phyloP scores from a whole-genome alignment of 148 eudicot genomes.

The Linanthus parryae region DNA sequence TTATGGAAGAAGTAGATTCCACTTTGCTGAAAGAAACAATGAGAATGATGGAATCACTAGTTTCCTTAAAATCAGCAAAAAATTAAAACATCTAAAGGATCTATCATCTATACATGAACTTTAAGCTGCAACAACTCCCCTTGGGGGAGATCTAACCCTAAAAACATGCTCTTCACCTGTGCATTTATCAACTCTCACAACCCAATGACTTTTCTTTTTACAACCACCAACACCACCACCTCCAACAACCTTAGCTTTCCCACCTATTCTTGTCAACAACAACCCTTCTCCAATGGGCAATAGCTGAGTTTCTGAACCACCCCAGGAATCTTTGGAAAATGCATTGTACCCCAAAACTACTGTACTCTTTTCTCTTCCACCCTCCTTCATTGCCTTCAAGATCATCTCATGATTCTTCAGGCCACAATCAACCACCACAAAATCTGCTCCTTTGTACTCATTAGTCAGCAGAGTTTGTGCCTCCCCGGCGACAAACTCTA shows the following conservation, averaged over 20 bases:
- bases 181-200: slow-evolving; percentile 59
- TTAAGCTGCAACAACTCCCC: slow-evolving; percentile 12
- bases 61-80: too few relatives aligned
- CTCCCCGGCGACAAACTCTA: slow-evolving; percentile 59
- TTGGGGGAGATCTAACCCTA: slow-evolving; percentile 44
- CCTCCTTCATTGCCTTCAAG: slow-evolving; percentile 9
- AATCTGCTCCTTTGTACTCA: slow-evolving; percentile 47
- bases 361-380: slow-evolving; percentile 15
- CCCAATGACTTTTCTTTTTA: slow-evolving; percentile 51
- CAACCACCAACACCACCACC: slow-evolving; percentile 11
- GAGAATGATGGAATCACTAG: too few relatives aligned
- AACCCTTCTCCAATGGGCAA: slow-evolving; percentile 80
- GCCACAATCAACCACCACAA: slow-evolving; percentile 57
- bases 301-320: slow-evolving; percentile 24
- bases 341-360: slow-evolving; percentile 68
- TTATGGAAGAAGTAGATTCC: too few relatives aligned
- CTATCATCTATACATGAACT: not conserved
- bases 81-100: too few relatives aligned
- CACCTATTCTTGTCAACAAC: slow-evolving; percentile 40
- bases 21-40: too few relatives aligned
- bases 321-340: slow-evolving; percentile 29
- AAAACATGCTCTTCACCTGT: slow-evolving; percentile 93
- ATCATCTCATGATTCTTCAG: slow-evolving; percentile 16
- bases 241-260: not conserved
- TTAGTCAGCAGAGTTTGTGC: slow-evolving; percentile 25